Evolutionary conservation across 106 monocot genomes (phyloP), one percentile per base, ranked within the genome.

Genomic region (Dioscorea zingiberensis): DNA sequence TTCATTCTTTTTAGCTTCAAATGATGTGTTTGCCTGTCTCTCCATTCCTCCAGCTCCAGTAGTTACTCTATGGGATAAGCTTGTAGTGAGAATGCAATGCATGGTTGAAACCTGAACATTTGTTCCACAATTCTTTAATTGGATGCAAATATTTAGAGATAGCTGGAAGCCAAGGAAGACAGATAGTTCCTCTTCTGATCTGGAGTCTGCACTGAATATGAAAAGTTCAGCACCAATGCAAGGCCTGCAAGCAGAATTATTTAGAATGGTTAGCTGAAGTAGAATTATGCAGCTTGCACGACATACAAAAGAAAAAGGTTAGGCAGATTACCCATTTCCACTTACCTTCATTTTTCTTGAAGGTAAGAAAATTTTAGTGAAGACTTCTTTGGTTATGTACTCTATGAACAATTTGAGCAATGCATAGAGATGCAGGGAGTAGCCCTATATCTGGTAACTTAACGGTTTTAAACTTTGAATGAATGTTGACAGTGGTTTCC

Each of bases 221-320:
- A 81, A 86, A 32, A 98, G 70, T 71, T 89, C 84, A 13, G 77
- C 78, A 63, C 85, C 83, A 63, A 74, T 19, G 60, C 81, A 84
- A 72, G 77, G 70, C 75, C 97, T 97, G 85, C 58, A 81, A 49
- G 24, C 45, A 21, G 5, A 4, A 47, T 8, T 18, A 45, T 12
- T 2, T 3, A 25, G 46, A 44, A 59, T 8, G 25, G 38, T 53
- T 53, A 18, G 9, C n/a, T 53, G n/a, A n/a, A n/a, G n/a, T 2
- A 29, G 23, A 16, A 47, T 38, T 38, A 38, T 38, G 38, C 38
- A 38, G 38, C 38, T 38, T 38, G 10, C 6, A 6, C 38, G 7
- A 38, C 10, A 38, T 38, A 38, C 0, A 6, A 2, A 38, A 0
- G 0, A 2, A 38, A 2, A 38, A 38, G 38, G 4, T 10, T 38